A percentile compares a stretch with the other conserved stretches of the same genome.
Conservation (phyloP, 1,284 basidiomycete species). For the Puccinia triticina region DNA sequence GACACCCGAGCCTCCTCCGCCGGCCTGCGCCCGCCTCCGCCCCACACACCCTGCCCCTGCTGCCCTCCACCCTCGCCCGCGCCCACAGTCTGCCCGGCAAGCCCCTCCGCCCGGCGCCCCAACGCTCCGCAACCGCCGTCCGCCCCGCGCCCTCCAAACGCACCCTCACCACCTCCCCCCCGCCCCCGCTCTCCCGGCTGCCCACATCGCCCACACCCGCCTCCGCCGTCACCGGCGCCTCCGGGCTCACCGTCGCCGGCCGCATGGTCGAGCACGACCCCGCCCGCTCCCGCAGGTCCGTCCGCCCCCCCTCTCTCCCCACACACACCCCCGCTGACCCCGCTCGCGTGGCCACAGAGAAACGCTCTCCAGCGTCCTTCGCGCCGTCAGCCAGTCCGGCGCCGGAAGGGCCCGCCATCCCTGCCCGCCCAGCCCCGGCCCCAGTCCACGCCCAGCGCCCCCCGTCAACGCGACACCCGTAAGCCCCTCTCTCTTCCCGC, state of each 20-base stretch:
- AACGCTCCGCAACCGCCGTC: background rate
- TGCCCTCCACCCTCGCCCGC: background rate
- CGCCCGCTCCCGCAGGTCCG: background rate
- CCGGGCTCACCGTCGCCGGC: background rate
- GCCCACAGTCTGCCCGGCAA: constrained; percentile 4
- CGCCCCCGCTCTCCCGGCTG: background rate
- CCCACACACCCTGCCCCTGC: background rate
- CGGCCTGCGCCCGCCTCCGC: background rate
- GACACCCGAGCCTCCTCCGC: background rate
- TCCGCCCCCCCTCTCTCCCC: background rate
- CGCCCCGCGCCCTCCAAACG: background rate
- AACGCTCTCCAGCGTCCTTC: background rate
- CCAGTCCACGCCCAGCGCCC: background rate
- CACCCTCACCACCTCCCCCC: background rate
- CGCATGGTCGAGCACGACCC: constrained; percentile 1
- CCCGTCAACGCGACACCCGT: too few species aligned
- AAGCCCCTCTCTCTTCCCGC: too few species aligned
- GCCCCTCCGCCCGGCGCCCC: background rate
- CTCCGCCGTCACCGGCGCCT: background rate
- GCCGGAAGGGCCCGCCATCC: background rate
- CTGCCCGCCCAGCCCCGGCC: background rate
- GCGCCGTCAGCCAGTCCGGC: constrained; percentile 15
- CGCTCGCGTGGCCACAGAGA: background rate
- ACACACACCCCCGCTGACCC: background rate
- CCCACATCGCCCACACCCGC: constrained; percentile 1